Evolutionary conservation across 163 green algal genomes (phyloP).

Genomic region (Scenedesmus sp.): DNA sequence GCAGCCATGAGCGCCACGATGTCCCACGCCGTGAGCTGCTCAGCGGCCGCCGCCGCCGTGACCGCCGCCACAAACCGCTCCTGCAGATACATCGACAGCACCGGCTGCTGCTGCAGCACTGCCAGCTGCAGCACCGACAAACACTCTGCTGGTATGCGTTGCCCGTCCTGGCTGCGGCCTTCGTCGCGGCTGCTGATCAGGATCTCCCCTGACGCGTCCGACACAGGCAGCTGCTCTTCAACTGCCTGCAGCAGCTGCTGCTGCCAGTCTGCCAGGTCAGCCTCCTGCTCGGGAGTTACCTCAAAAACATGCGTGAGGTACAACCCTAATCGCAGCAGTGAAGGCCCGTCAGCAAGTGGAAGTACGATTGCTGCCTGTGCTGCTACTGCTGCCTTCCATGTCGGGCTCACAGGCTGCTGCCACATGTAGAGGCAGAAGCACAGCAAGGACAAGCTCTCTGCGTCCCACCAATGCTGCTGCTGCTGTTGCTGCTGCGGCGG

Average conservation of each 20-base stretch:
- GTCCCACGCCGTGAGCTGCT: constrained; percentile 11
- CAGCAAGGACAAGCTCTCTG: constrained; percentile 48
- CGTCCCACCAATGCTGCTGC: neutral
- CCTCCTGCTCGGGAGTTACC: neutral
- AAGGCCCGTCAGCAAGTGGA: constrained; percentile 18
- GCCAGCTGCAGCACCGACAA: neutral
- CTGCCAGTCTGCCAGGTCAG: neutral
- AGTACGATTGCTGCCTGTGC: neutral
- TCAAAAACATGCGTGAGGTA: constrained; percentile 11
- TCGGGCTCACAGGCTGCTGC: neutral
- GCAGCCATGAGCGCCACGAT: neutral
- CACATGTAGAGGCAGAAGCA: constrained; percentile 34
- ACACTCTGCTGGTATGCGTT: neutral
- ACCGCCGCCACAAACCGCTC: neutral
- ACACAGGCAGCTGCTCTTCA: neutral
- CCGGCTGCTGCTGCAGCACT: constrained; percentile 17
- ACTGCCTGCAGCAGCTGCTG: neutral
- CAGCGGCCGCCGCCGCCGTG: neutral
- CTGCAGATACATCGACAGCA: neutral
- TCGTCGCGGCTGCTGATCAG: neutral
- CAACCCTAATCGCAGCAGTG: neutral
- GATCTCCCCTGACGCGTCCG: neutral
- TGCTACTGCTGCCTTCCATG: constrained; percentile 14
- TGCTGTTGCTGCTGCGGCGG: constrained; percentile 28
- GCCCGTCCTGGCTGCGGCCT: neutral